phyloP scores from a whole-genome alignment of 352 stramenopile species.

The Peronospora farinosa region DNA sequence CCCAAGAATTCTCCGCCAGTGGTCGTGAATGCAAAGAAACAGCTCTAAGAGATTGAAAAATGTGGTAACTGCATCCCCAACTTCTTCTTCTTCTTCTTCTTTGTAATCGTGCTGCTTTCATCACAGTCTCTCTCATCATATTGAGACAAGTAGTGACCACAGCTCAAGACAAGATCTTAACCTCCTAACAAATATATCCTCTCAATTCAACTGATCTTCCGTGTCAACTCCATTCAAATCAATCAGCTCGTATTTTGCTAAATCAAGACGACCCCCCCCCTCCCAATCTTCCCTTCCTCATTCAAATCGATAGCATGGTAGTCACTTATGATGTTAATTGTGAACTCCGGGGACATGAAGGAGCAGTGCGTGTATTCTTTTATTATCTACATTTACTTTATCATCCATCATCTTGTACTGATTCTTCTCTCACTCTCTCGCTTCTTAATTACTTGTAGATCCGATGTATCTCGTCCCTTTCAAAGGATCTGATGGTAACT shows the following conservation, averaged over 20 bases:
- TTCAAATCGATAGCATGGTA: too few species aligned
- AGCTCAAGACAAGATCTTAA: too few species aligned
- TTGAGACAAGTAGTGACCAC: too few species aligned
- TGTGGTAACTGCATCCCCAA: conserved; percentile 6
- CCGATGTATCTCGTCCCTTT: conserved; percentile 46
- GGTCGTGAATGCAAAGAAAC: conserved; percentile 32
- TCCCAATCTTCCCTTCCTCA: too few species aligned
- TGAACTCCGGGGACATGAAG: conserved; percentile 68
- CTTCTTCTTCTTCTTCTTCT: conserved; percentile 15
- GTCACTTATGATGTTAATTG: conserved; percentile 28
- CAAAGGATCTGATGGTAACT: conserved; percentile 52
- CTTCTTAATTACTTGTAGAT: conserved; percentile 31
- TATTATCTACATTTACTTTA: not conserved
- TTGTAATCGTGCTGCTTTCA: conserved; percentile 12
- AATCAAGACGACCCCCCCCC: too few species aligned
- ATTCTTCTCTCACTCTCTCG: conserved; percentile 5
- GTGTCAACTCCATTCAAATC: too few species aligned
- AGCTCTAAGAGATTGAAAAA: conserved; percentile 19
- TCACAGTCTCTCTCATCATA: too few species aligned
- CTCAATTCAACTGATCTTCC: too few species aligned
- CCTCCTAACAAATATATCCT: too few species aligned
- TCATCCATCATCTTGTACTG: not conserved
- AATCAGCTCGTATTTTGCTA: too few species aligned
- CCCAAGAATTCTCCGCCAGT: conserved; percentile 34
- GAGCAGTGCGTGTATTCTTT: conserved; percentile 44